Percentiles rank a stretch among this genome's conserved stretches.
These are phyloP conservation scores for Jimgerdemannia flammicorona DNA, from an alignment of 192 early-diverging fungal species.

Conservation along the genomic window DNA sequence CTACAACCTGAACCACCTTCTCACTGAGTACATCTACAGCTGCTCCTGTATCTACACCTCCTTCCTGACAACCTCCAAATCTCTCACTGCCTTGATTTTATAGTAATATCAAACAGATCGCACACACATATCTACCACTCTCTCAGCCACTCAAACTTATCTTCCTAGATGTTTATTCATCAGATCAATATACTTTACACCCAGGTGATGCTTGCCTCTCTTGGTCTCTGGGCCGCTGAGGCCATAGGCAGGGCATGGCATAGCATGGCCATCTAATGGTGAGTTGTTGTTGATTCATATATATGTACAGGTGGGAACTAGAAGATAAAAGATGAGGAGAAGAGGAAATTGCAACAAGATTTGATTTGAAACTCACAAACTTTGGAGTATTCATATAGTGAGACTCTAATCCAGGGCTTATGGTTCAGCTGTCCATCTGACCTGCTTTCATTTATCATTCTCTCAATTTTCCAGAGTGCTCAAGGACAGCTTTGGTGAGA, in stretches of 20 bases:
- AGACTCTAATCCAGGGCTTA: too few relatives aligned
- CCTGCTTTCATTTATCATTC: too few relatives aligned
- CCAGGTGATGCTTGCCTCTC: conserved; percentile 60
- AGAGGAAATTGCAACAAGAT: background rate
- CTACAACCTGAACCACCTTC: conserved; percentile 14
- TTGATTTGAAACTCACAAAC: background rate
- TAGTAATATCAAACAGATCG: conserved; percentile 43
- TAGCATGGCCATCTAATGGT: conserved; percentile 66
- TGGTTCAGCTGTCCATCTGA: too few relatives aligned
- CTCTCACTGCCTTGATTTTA: conserved; percentile 40
- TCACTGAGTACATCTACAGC: conserved; percentile 36
- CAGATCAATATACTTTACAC: conserved; percentile 59
- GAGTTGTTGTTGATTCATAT: background rate
- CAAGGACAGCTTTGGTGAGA: conserved; percentile 63
- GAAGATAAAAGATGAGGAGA: too few relatives aligned
- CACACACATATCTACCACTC: background rate
- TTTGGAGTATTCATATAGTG: background rate
- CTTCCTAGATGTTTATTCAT: conserved; percentile 5
- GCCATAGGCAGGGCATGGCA: conserved; percentile 58
- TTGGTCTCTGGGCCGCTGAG: conserved; percentile 49
- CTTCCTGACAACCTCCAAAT: conserved; percentile 27
- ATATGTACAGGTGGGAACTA: too few relatives aligned
- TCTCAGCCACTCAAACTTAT: background rate
- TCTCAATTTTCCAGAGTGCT: conserved; percentile 34
- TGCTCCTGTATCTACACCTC: conserved; percentile 38